Evolutionary conservation across 176 grass and related monocot genomes (phyloP), one percentile per base, ranked within the genome.

Genomic region (Tillandsia leiboldiana): DNA sequence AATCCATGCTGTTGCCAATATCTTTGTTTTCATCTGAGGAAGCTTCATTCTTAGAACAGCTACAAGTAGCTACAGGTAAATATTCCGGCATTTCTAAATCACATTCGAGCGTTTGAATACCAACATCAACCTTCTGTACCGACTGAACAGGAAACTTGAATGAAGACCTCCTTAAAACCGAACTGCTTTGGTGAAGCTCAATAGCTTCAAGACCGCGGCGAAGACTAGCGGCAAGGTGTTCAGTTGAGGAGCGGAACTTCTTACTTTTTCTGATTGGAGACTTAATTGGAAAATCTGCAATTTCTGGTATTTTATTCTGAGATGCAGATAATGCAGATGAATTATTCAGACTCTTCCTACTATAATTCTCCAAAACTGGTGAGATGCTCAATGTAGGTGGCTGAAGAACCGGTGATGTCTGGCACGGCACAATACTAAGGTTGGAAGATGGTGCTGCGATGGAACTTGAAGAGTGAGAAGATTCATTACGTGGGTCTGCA

Each of bases 151-250:
- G 84, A 61, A 93, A 84, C 18, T 77, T 91, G 50, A 99, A 71
- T 3, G 94, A 90, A 50, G 89, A 84, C 85, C 94, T 87, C 65
- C 86, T 93, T 63, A 83, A 75, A 67, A 74, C 79, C 63, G 80
- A 80, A 49, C 81, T 83, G 69, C 72, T 83, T 73, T 85, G 83
- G 48, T 81, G 79, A 68, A 78, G 87, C 70, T 88, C 86, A 67
- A 92, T 80, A 74, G 91, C 84, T 81, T 90, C 74, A 81, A 99
- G 87, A 23, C 94, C 94, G 58, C 71, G 88, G 57, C 84, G 81
- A 77, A 99, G 91, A 73, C 94, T 99, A 58, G 89, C 89, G 48
- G 87, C 84, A 12, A 93, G 70, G 49, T 85, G 81, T 65, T 69
- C 65, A 26, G 65, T 69, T 72, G 70, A 26, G 48, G 68, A 12